Base-by-base conservation (phyloP, 2,329 filamentous ascomycete genomes). In the Ophiobolus disseminans region DNA sequence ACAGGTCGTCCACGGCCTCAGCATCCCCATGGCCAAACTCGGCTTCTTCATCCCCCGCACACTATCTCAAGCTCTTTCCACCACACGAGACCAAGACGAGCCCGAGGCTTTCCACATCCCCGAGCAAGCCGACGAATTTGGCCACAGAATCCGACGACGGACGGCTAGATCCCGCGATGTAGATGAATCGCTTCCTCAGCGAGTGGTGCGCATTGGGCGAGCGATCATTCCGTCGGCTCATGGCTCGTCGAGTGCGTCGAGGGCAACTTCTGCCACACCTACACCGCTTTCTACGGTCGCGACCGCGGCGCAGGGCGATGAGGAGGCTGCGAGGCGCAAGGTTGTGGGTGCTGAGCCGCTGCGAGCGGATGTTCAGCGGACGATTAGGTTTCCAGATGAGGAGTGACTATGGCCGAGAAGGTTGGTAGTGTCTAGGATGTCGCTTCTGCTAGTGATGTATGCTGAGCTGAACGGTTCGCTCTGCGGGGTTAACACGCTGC, bases 1-100 rank as follows among this genome's bases (percentile, higher is more conserved):
- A 5, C 44, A 86, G 86, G 76, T 92, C 31, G 86, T 94, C 3
- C 91, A 96, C 60, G 90, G 91, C 5, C 77, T 96, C 1, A 91
- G 86, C 40, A 90, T 96, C 11, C 91, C 91, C 0, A 70, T 94
- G 3, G 86, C 84, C 0, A 90, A 89, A 65, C 73, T 90, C 43
- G 76, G 78, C 1, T 69, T 79, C 58, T 83, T 86, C 50, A 76
- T 89, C 0, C 87, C 87, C 0, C 76, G 84, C 20, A 88, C 85
- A 0, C 69, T 90, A 16, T 86, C 84, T 5, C 75, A 75, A 22
- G 79, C 76, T 20, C 44, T 73, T 1, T 72, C 66, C 2, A 47
- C 61, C 5, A 50, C 55, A 6, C 45, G 51, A 7, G 47, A 37
- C 8, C 53, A 62, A 4, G 53, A 56, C 14, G 57, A 69, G 6